Conservation (phyloP, 805 yeast genomes). For the Priceomyces melissophilus region DNA sequence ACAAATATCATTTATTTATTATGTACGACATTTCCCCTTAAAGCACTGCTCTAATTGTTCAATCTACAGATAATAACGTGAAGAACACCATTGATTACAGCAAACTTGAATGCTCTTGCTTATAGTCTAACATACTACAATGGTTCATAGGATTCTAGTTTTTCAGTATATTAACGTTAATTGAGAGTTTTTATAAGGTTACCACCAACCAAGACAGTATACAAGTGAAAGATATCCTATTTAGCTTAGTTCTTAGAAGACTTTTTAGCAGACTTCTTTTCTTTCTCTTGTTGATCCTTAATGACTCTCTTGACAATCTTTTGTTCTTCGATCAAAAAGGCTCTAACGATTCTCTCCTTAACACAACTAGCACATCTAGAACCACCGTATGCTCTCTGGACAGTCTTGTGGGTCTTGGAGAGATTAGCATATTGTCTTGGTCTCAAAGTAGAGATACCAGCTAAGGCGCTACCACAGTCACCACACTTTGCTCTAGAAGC, state of each 20-base stretch:
- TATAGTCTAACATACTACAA: background rate
- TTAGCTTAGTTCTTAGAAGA: slow-evolving; percentile 7
- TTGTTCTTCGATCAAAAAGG: slow-evolving; percentile 99
- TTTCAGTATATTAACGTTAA: slow-evolving; percentile 4
- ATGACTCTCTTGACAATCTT: slow-evolving; percentile 99
- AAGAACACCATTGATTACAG: background rate
- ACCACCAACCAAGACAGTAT: slow-evolving; percentile 5
- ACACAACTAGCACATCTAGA: slow-evolving; percentile 97
- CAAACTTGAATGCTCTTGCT: background rate
- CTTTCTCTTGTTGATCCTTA: slow-evolving; percentile 92
- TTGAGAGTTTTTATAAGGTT: slow-evolving; percentile 4
- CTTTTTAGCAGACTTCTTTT: slow-evolving; percentile 47
- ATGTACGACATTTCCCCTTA: background rate
- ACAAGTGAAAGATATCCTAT: slow-evolving; percentile 3
- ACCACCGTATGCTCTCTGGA: slow-evolving; percentile 99
- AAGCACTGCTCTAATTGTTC: background rate
- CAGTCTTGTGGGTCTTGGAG: slow-evolving; percentile 96
- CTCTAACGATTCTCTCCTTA: slow-evolving; percentile 98
- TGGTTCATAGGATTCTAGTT: background rate
- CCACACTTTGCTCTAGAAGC: slow-evolving; percentile 88
- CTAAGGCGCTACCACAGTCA: slow-evolving; percentile 78
- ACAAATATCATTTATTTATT: background rate
- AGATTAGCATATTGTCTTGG: slow-evolving; percentile 96
- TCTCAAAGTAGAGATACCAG: slow-evolving; percentile 92
- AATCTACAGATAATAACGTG: background rate